phyloP scores from a whole-genome alignment of 257 asterid species.

The Dorcoceras hygrometricum region DNA sequence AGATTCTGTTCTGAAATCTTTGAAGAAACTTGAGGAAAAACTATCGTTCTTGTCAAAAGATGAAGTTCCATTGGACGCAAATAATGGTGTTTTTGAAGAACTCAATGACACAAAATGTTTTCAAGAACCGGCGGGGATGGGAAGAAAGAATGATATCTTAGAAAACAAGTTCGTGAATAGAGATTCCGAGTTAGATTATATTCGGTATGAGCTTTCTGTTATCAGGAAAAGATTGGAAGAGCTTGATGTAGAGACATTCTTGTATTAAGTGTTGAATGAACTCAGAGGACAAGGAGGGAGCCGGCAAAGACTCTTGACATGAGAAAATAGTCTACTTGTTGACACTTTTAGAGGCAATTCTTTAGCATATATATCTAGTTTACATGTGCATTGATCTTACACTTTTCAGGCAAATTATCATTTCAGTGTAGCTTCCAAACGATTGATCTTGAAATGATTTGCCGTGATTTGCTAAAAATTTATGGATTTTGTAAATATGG shows the following conservation, averaged over 20 bases:
- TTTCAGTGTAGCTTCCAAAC: background rate
- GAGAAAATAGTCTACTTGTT: background rate
- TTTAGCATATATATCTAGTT: background rate
- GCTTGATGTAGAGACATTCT: constrained; percentile 44
- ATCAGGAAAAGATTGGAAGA: constrained; percentile 40
- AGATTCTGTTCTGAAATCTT: constrained; percentile 31
- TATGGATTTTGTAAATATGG: too few relatives aligned
- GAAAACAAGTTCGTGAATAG: constrained; percentile 5
- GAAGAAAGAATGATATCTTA: constrained; percentile 17
- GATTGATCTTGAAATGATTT: background rate
- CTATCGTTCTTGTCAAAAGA: constrained; percentile 27
- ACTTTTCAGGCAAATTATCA: background rate
- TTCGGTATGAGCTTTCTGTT: constrained; percentile 41
- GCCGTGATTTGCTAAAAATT: background rate
- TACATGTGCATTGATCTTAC: background rate
- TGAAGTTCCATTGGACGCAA: constrained; percentile 23
- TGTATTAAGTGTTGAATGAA: constrained; percentile 43
- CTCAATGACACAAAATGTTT: constrained; percentile 8
- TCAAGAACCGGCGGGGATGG: constrained; percentile 29
- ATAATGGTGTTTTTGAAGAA: constrained; percentile 16
- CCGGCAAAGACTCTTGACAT: constrained; percentile 12
- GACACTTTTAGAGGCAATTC: background rate
- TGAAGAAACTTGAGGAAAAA: constrained; percentile 44
- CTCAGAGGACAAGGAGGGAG: constrained; percentile 46
- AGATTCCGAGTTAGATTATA: constrained; percentile 31